Percentiles rank a stretch among this genome's conserved stretches.
These are phyloP conservation scores for Santalum album DNA, from an alignment of 164 flowering plant species.

Conservation along the genomic window DNA sequence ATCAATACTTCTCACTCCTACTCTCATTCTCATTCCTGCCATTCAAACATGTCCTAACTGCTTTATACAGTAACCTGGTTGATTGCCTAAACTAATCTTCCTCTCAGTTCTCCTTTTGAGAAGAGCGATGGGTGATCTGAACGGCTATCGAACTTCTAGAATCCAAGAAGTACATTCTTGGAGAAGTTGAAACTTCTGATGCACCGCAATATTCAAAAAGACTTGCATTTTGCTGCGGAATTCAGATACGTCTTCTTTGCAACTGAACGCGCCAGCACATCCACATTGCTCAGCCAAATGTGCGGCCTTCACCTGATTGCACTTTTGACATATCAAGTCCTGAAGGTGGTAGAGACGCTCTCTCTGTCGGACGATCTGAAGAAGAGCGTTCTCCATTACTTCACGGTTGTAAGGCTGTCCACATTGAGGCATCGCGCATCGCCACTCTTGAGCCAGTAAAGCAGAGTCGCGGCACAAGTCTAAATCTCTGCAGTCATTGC, in stretches of 20 bases:
- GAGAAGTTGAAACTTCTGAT: slow-evolving; percentile 67
- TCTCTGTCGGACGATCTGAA: slow-evolving; percentile 83
- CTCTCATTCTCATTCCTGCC: too few species aligned
- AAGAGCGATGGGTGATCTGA: not conserved
- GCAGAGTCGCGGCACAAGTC: slow-evolving; percentile 80
- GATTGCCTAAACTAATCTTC: too few species aligned
- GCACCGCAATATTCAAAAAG: slow-evolving; percentile 51
- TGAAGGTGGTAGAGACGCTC: slow-evolving; percentile 87
- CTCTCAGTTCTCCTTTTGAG: too few species aligned
- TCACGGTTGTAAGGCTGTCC: slow-evolving; percentile 89
- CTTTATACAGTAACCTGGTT: too few species aligned
- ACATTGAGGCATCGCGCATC: slow-evolving; percentile 84
- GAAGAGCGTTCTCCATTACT: slow-evolving; percentile 82
- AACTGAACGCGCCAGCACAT: slow-evolving; percentile 76
- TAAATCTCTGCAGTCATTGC: slow-evolving; percentile 88
- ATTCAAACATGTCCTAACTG: too few species aligned
- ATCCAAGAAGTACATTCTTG: slow-evolving; percentile 79
- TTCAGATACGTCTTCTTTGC: slow-evolving; percentile 67
- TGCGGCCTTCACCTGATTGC: slow-evolving; percentile 77
- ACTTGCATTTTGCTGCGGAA: slow-evolving; percentile 64
- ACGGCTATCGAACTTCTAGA: slow-evolving; percentile 30
- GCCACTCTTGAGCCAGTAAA: slow-evolving; percentile 65
- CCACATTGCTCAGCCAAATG: slow-evolving; percentile 79
- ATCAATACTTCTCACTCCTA: too few species aligned
- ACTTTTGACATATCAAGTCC: slow-evolving; percentile 77